Conservation (phyloP, 2,329 filamentous ascomycete species). For the Xylaria hypoxylon region DNA sequence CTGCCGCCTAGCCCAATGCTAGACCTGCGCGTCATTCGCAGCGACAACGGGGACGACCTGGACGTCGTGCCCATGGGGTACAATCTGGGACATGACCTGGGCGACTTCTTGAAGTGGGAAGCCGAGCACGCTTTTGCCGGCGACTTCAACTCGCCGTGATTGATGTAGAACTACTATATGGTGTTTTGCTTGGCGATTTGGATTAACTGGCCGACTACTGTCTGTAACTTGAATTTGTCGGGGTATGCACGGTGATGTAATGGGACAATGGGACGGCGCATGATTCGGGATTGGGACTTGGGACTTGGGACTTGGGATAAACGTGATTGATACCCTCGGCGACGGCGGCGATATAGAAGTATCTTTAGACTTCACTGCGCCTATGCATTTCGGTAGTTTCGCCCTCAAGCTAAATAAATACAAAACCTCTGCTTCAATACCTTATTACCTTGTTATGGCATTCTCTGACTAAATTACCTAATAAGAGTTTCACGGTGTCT, state of each 20-base stretch:
- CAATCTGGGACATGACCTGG: conserved; percentile 69
- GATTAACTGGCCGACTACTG: background rate
- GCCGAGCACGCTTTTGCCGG: conserved; percentile 60
- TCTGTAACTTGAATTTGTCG: background rate
- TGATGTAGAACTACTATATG: conserved; percentile 17
- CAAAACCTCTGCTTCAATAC: background rate
- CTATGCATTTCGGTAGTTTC: conserved; percentile 13
- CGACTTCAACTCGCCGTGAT: conserved; percentile 41
- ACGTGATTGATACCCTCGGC: conserved; percentile 36
- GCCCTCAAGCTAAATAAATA: conserved; percentile 13
- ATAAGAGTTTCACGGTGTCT: background rate
- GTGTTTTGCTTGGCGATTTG: background rate
- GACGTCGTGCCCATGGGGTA: conserved; percentile 68
- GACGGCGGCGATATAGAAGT: conserved; percentile 19
- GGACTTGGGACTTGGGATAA: no score
- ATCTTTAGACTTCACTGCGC: conserved; percentile 11
- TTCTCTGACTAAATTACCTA: background rate
- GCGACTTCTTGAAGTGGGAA: conserved; percentile 70
- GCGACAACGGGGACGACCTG: conserved; percentile 52
- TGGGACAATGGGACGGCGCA: conserved; percentile 17
- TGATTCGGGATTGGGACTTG: conserved; percentile 21
- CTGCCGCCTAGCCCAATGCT: conserved; percentile 65
- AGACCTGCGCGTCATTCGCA: conserved; percentile 58
- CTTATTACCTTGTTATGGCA: background rate
- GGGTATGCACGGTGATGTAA: conserved; percentile 9